Evolutionary conservation across 148 eudicot species (phyloP).

Genomic region (Chenopodium quinoa): DNA sequence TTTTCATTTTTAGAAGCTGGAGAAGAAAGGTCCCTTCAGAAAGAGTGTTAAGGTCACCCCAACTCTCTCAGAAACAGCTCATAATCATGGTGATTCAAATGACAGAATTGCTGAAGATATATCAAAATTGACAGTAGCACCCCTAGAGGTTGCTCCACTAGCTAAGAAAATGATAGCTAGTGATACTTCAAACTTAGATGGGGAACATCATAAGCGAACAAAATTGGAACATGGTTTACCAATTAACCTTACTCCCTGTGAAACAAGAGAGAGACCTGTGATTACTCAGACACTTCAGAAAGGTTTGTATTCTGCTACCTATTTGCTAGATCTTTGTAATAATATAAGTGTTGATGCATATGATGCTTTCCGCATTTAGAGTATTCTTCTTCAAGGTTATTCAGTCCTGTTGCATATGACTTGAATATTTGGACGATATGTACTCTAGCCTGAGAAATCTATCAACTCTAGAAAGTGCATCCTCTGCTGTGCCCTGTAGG

Average conservation of each 20-base stretch:
- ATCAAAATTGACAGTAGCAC: constrained; percentile 32
- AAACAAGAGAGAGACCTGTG: constrained; percentile 18
- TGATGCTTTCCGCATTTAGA: not conserved
- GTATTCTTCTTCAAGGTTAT: not conserved
- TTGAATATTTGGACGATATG: too few species aligned
- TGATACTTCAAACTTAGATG: constrained; percentile 25
- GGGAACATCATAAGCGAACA: constrained; percentile 28
- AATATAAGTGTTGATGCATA: not conserved
- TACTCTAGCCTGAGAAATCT: too few species aligned
- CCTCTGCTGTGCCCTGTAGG: not conserved
- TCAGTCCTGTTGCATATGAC: not conserved
- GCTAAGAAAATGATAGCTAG: constrained; percentile 23
- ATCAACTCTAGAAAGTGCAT: not conserved
- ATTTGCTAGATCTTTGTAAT: not conserved
- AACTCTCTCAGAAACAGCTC: constrained; percentile 25
- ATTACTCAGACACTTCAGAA: constrained; percentile 28
- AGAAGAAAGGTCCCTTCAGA: constrained; percentile 34
- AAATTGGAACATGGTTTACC: constrained; percentile 22
- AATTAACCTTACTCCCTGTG: constrained; percentile 24
- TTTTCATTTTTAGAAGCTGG: constrained; percentile 44
- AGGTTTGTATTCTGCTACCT: constrained; percentile 37
- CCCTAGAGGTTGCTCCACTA: constrained; percentile 23
- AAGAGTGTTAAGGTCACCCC: constrained; percentile 49
- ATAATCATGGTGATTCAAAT: constrained; percentile 28
- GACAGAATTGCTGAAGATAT: constrained; percentile 39